Percentiles rank a stretch among this genome's conserved stretches.
These are phyloP conservation scores for Fusarium chaquense DNA, from an alignment of 2,329 filamentous ascomycete genomes.

Conservation along the genomic window DNA sequence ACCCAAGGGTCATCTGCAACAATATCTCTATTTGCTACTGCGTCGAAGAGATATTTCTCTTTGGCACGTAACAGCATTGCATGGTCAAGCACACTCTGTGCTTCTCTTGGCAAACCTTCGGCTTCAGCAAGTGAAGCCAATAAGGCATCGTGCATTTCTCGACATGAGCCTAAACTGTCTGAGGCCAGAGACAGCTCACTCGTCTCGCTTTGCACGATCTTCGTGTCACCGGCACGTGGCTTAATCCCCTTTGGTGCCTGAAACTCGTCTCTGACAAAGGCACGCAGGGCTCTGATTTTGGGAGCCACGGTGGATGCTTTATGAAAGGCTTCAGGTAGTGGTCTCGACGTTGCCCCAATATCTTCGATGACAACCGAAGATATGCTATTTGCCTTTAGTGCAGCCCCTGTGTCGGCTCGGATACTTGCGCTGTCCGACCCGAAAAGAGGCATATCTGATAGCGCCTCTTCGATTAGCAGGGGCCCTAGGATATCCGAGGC, in stretches of 20 bases:
- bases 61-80: conserved; percentile 70
- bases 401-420: conserved; percentile 56
- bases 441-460: conserved; percentile 68
- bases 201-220: conserved; percentile 50
- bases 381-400: conserved; percentile 53
- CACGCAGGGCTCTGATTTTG: conserved; percentile 62
- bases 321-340: conserved; percentile 58
- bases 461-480: conserved; percentile 64
- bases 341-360: conserved; percentile 51
- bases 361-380: conserved; percentile 54
- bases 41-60: conserved; percentile 74
- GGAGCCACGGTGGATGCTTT: conserved; percentile 59
- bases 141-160: conserved; percentile 69
- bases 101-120: conserved; percentile 62
- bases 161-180: conserved; percentile 60
- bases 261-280: conserved; percentile 51
- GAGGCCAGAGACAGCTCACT: conserved; percentile 55
- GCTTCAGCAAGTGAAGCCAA: conserved; percentile 60
- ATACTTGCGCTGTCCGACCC: conserved; percentile 63
- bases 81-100: conserved; percentile 67
- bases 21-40: conserved; percentile 73
- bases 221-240: conserved; percentile 43
- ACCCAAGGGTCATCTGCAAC: conserved; percentile 79
- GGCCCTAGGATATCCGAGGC: conserved; percentile 66
- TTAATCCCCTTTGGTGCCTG: conserved; percentile 45